These are phyloP conservation scores for Bruguiera sexangula DNA, from an alignment of 345 rosid species.

Conservation along the genomic window DNA sequence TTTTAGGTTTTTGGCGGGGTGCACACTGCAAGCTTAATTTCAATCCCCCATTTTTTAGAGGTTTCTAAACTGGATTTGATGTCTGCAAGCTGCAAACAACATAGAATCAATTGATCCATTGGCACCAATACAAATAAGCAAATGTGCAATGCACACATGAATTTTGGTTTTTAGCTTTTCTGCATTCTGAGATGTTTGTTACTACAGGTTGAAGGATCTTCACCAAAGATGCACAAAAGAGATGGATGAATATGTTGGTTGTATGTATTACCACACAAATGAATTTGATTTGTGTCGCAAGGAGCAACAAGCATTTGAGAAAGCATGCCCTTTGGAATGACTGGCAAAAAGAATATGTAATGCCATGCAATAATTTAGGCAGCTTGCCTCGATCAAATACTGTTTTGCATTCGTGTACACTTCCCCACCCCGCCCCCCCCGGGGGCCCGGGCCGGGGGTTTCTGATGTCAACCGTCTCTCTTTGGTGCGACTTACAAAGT, in stretches of 20 bases:
- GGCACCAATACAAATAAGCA: too few species aligned
- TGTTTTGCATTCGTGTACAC: conserved; percentile 15
- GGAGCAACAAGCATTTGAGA: conserved; percentile 95
- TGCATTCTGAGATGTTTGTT: conserved; percentile 13
- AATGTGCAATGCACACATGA: too few species aligned
- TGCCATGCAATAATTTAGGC: conserved; percentile 39
- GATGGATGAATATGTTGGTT: conserved; percentile 89
- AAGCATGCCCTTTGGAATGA: conserved; percentile 84
- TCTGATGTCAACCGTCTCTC: not conserved
- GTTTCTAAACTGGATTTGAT: too few species aligned
- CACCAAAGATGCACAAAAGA: conserved; percentile 83
- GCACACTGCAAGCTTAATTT: too few species aligned
- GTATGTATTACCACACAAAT: conserved; percentile 94
- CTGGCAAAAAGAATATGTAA: not conserved
- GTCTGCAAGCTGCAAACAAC: too few species aligned
- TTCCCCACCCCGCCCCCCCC: too few species aligned
- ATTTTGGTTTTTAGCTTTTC: not conserved
- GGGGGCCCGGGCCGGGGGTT: not conserved
- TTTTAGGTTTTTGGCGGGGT: not conserved
- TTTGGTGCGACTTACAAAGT: conserved; percentile 9
- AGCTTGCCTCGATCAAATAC: conserved; percentile 32
- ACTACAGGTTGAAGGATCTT: conserved; percentile 81
- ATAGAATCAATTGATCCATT: too few species aligned
- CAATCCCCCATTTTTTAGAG: too few species aligned
- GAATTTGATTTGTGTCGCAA: conserved; percentile 96